A percentile compares a stretch with the other conserved stretches of the same genome.
Evolutionary conservation across 768 basidiomycete genomes (phyloP).

Genomic region (Lactarius sp.): DNA sequence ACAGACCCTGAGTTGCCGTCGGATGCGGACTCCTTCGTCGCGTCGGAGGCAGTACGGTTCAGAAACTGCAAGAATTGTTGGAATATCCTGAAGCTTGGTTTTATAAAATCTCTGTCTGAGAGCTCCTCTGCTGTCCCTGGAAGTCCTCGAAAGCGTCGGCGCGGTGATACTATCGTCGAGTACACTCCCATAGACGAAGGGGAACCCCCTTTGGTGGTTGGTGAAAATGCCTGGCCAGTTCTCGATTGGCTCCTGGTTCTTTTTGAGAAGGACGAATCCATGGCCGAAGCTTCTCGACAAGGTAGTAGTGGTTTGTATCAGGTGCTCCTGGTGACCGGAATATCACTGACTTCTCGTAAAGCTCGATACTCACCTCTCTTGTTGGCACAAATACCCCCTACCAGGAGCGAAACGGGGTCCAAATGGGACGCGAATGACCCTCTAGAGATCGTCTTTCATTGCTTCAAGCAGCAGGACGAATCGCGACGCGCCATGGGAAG

Average conservation of each 20-base stretch:
- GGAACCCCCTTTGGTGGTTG: slow-evolving; percentile 38
- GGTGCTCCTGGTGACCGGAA: not conserved
- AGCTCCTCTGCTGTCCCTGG: not conserved
- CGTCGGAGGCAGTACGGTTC: slow-evolving; percentile 23
- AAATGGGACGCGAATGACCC: slow-evolving; percentile 54
- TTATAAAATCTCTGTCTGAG: slow-evolving; percentile 15
- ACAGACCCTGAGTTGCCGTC: slow-evolving; percentile 1
- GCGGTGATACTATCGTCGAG: slow-evolving; percentile 31
- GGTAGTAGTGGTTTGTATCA: slow-evolving; percentile 32
- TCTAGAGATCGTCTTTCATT: slow-evolving; percentile 40
- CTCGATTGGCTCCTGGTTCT: slow-evolving; percentile 64
- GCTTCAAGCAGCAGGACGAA: slow-evolving; percentile 30
- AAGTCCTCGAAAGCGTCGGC: slow-evolving; percentile 26
- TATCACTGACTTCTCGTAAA: slow-evolving; percentile 25
- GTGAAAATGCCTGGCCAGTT: slow-evolving; percentile 62
- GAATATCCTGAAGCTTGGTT: slow-evolving; percentile 24
- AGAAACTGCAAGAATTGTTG: slow-evolving; percentile 27
- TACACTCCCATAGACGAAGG: slow-evolving; percentile 30
- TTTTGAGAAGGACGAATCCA: slow-evolving; percentile 62
- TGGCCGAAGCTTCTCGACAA: slow-evolving; percentile 34
- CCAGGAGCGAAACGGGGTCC: slow-evolving; percentile 41
- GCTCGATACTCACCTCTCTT: slow-evolving; percentile 49
- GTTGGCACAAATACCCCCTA: slow-evolving; percentile 53
- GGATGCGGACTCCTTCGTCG: slow-evolving; percentile 23
- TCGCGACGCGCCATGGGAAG: slow-evolving; percentile 27